Conservation (phyloP, 1,139 yeast species). For the Blastobotrys illinoisensis region DNA sequence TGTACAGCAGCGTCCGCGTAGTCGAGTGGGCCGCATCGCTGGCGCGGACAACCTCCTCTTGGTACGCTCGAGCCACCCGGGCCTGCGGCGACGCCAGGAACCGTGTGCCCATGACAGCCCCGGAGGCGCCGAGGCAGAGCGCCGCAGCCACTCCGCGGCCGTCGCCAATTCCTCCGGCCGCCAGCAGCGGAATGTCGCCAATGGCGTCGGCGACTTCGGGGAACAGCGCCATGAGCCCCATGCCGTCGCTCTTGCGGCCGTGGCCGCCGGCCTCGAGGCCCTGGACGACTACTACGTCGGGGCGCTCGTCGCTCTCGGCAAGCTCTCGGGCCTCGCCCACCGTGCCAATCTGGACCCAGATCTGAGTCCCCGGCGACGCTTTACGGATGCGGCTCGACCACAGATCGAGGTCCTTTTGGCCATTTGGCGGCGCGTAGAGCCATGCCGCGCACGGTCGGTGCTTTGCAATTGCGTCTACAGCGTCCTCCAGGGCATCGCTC, state of each 20-base stretch:
- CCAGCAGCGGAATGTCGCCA: conserved; percentile 31
- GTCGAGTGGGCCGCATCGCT: background rate
- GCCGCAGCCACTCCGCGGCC: conserved; percentile 30
- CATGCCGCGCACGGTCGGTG: background rate
- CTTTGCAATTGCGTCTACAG: background rate
- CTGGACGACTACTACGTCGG: conserved; percentile 43
- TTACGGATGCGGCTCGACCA: background rate
- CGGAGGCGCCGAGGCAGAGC: conserved; percentile 37
- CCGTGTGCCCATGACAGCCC: conserved; percentile 37
- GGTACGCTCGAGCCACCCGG: background rate
- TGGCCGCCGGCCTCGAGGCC: conserved; percentile 54
- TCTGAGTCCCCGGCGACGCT: background rate
- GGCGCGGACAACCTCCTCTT: background rate
- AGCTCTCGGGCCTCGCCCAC: background rate
- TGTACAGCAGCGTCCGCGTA: background rate
- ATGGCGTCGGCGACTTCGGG: conserved; percentile 30
- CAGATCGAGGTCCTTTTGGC: background rate
- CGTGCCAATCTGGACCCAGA: background rate
- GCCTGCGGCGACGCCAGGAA: conserved; percentile 20
- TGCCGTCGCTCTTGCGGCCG: conserved; percentile 31
- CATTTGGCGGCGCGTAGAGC: background rate
- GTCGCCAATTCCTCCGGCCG: conserved; percentile 46
- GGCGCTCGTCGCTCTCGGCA: background rate
- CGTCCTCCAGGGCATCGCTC: background rate
- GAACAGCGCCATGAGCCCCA: conserved; percentile 27